Percentiles rank a stretch among this genome's conserved stretches.
Conservation (phyloP, 2,329 filamentous ascomycete species). For the Stemphylium beticola region DNA sequence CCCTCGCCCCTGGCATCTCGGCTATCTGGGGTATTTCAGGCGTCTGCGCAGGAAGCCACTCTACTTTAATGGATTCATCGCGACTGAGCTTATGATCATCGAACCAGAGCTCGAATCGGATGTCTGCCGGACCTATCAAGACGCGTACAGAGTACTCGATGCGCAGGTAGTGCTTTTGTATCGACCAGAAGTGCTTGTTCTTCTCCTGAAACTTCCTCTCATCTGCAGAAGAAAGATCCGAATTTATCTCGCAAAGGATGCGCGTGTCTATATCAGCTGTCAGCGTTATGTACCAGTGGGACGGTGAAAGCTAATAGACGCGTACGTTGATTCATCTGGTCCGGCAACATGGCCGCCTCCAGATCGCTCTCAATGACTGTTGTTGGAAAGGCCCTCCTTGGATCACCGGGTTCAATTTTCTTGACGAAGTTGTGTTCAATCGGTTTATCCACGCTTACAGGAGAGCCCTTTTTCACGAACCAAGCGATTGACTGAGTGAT, state of each 20-base stretch:
- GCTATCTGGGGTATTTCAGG: slow-evolving; percentile 15
- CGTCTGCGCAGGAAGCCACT: slow-evolving; percentile 35
- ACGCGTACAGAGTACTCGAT: slow-evolving; percentile 49
- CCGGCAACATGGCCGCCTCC: slow-evolving; percentile 31
- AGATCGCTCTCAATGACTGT: slow-evolving; percentile 38
- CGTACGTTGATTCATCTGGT: slow-evolving; percentile 37
- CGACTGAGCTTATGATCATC: slow-evolving; percentile 43
- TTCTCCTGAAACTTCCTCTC: slow-evolving; percentile 45
- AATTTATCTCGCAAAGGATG: slow-evolving; percentile 46
- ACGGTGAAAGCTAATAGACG: not conserved
- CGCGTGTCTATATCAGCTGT: slow-evolving; percentile 31
- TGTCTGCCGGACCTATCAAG: slow-evolving; percentile 48
- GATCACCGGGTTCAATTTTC: slow-evolving; percentile 42
- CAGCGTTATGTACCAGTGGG: not conserved
- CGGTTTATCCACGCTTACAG: slow-evolving; percentile 41
- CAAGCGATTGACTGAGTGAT: slow-evolving; percentile 46
- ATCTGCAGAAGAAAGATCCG: slow-evolving; percentile 39
- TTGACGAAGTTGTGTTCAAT: slow-evolving; percentile 45
- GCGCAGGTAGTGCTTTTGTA: slow-evolving; percentile 41
- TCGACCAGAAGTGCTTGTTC: slow-evolving; percentile 46
- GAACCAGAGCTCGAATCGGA: slow-evolving; percentile 50
- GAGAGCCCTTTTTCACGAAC: slow-evolving; percentile 46
- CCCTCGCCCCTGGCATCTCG: slow-evolving; percentile 19
- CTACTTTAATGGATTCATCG: slow-evolving; percentile 46
- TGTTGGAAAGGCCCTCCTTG: slow-evolving; percentile 40